Base-by-base conservation (phyloP, 148 eudicot species). In the Dianthus caryophyllus region DNA sequence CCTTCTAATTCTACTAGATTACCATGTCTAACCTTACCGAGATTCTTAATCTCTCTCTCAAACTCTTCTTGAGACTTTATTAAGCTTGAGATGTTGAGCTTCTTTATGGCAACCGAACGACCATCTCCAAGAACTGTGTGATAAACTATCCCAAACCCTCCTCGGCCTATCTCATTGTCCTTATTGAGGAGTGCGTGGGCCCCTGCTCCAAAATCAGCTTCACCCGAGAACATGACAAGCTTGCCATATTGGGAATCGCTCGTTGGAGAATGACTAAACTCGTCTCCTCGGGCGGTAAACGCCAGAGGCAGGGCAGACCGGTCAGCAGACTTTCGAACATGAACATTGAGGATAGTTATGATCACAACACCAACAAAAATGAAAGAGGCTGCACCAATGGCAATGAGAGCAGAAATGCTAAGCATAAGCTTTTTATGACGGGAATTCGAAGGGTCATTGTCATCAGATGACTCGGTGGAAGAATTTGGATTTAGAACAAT, bases 401-500 rank as follows among this genome's bases (percentile, higher is more conserved):
- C 96, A 56, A 89, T 75, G 3, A 92, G 73, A 53, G 98, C 82
- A 41, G 98, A 92, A 65, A 87, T 78, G 71, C 98, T 92, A 24
- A 89, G 87, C 63, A 87, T 72, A 5, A 89, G 85, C 76, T 80
- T 80, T 64, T 84, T 87, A 39, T 77, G 87, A 57, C 47, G 83
- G 51, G 82, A 29, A 69, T 69, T 71, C 18, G 71, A 12, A 31
- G 85, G 70, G 26, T 70, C 38, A 17, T 84, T 68, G 22, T 70
- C 80, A 13, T 79, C 79, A 36, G 69, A 71, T 41, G 91, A 79
- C 29, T 67, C 75, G 1, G 84, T 62, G 30, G 89, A 79, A 6
- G 97, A 81, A 74, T 89, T 85, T 0, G 98, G 98, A 77, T 92
- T 92, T 20, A 92, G 89, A 61, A 92, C 96, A 58, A 92, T 84